A percentile compares a stretch with the other conserved stretches of the same genome.
Conservation (phyloP, 1,139 yeast species). For the Blastobotrys buckinghamii region DNA sequence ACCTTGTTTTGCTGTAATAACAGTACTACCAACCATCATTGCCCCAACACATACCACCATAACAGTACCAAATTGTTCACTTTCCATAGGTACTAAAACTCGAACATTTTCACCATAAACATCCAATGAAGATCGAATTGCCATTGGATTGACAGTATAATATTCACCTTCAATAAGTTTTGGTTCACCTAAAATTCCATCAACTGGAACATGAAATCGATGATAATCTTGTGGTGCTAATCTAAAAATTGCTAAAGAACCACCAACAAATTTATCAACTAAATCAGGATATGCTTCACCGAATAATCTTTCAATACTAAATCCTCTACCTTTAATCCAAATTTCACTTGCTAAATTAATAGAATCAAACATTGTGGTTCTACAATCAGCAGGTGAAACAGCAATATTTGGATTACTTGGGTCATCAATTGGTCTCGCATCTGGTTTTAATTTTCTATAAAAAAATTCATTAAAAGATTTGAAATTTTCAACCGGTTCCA, state of each 20-base stretch:
- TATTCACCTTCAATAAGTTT: slow-evolving; percentile 78
- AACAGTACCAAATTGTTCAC: slow-evolving; percentile 69
- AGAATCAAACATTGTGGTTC: slow-evolving; percentile 65
- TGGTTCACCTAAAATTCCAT: slow-evolving; percentile 63
- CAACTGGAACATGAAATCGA: slow-evolving; percentile 84
- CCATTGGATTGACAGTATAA: slow-evolving; percentile 97
- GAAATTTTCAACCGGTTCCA: slow-evolving; percentile 46
- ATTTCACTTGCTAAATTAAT: slow-evolving; percentile 62
- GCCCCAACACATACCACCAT: slow-evolving; percentile 87
- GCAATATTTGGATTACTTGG: slow-evolving; percentile 43
- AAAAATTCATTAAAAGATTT: slow-evolving; percentile 84
- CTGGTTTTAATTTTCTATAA: slow-evolving; percentile 68
- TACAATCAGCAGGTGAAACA: slow-evolving; percentile 83
- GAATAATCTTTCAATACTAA: slow-evolving; percentile 60
- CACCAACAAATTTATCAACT: slow-evolving; percentile 45
- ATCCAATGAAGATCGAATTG: slow-evolving; percentile 77
- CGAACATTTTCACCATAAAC: slow-evolving; percentile 92
- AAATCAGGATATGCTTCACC: slow-evolving; percentile 50
- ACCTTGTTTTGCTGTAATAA: slow-evolving; percentile 62
- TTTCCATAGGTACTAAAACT: slow-evolving; percentile 67
- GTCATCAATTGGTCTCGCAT: slow-evolving; percentile 65
- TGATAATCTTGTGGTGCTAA: slow-evolving; percentile 97
- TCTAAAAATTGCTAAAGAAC: slow-evolving; percentile 72
- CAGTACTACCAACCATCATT: slow-evolving; percentile 96
- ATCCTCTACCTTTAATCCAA: slow-evolving; percentile 88